These are phyloP conservation scores for Aspergillus asperescens DNA, from an alignment of 495 filamentous ascomycete genomes.

Conservation along the genomic window DNA sequence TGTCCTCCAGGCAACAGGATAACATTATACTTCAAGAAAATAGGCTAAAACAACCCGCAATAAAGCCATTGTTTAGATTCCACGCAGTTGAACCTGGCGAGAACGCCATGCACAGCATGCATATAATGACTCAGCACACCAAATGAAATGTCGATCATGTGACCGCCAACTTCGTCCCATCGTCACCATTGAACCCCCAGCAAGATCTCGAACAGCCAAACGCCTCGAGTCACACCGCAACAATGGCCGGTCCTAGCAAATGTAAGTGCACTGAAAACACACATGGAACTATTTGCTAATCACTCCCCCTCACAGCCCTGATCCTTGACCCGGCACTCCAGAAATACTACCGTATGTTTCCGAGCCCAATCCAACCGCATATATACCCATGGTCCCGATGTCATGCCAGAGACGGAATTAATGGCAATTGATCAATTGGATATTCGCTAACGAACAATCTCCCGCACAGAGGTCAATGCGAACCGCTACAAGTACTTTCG, in stretches of 20 bases:
- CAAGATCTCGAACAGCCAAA: background rate
- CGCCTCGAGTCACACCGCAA: conserved; percentile 20
- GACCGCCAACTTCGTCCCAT: conserved; percentile 17
- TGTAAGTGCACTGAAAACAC: conserved; percentile 24
- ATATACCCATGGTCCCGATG: background rate
- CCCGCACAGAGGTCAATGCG: conserved; percentile 62
- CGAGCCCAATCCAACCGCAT: conserved; percentile 1
- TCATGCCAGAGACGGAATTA: background rate
- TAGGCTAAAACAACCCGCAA: background rate
- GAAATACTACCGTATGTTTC: conserved; percentile 63
- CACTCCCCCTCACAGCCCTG: conserved; percentile 39
- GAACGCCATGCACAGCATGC: no score
- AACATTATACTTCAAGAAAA: background rate
- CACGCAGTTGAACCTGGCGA: no score
- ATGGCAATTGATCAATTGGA: background rate
- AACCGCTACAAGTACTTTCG: conserved; percentile 95
- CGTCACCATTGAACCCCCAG: conserved; percentile 7
- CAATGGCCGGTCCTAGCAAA: conserved; percentile 48
- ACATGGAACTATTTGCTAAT: background rate
- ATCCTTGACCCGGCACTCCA: conserved; percentile 72
- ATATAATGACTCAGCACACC: conserved; percentile 14
- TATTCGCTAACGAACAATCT: conserved; percentile 8
- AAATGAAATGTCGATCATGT: background rate
- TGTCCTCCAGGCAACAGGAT: background rate
- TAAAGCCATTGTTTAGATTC: no score